These are phyloP conservation scores for Quercus lobata DNA, from an alignment of 331 rosid genomes.

Conservation along the genomic window DNA sequence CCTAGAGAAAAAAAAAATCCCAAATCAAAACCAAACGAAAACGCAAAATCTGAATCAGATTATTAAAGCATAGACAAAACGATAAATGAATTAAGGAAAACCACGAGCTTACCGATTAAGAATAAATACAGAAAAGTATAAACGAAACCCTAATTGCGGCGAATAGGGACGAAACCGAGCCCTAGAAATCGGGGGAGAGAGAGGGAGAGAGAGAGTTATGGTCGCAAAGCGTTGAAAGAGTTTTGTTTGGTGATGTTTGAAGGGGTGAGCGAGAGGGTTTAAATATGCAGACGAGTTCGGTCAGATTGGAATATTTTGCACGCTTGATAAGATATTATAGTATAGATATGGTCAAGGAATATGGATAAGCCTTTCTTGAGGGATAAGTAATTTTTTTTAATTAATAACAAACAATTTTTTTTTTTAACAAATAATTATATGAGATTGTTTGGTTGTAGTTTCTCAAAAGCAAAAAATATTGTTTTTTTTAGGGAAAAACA, in stretches of 20 bases:
- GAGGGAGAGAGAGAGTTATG: not conserved
- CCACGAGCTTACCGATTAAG: not conserved
- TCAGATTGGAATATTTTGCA: too few species aligned
- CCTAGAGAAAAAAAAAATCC: not conserved
- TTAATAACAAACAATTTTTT: too few species aligned
- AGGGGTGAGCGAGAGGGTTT: not conserved
- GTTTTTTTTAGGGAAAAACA: too few species aligned
- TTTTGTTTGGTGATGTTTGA: not conserved
- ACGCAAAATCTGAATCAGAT: not conserved
- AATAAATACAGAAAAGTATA: not conserved
- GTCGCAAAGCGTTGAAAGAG: not conserved
- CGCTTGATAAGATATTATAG: too few species aligned
- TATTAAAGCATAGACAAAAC: too few species aligned
- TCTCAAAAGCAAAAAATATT: too few species aligned
- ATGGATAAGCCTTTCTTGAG: too few species aligned
- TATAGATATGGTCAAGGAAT: too few species aligned
- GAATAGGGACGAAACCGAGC: not conserved
- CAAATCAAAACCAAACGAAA: not conserved
- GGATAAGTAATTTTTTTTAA: too few species aligned
- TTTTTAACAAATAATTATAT: too few species aligned
- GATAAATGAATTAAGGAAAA: not conserved
- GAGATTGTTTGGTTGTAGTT: too few species aligned
- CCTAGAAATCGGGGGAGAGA: not conserved
- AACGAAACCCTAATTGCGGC: not conserved
- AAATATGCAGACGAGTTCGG: constrained; percentile 1